Percentiles rank a stretch among this genome's conserved stretches.
These are phyloP conservation scores for Ceratocystis harringtonii DNA, from an alignment of 2,329 filamentous ascomycete species.

Conservation along the genomic window DNA sequence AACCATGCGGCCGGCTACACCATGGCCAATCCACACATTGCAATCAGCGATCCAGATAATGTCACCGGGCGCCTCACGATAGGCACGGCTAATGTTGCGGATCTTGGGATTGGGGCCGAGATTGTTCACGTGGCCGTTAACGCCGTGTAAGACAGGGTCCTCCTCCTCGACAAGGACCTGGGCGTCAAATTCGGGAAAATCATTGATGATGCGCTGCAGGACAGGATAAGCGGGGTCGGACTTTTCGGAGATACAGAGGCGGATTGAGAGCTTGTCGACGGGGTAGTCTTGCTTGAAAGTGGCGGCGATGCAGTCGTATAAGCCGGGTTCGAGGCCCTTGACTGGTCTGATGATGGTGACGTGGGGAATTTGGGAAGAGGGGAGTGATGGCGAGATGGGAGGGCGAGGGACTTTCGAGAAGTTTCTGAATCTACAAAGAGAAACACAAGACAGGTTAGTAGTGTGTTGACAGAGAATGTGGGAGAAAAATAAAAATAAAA, in stretches of 20 bases:
- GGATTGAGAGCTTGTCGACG: slow-evolving; percentile 55
- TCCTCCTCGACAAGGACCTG: slow-evolving; percentile 68
- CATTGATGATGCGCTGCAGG: slow-evolving; percentile 52
- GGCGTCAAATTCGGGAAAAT: slow-evolving; percentile 59
- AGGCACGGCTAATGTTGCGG: slow-evolving; percentile 85
- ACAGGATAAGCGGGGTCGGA: slow-evolving; percentile 64
- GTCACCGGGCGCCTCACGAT: slow-evolving; percentile 73
- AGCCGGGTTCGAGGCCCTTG: slow-evolving; percentile 75
- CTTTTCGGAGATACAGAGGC: slow-evolving; percentile 64
- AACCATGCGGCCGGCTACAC: slow-evolving; percentile 75
- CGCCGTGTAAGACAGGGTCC: slow-evolving; percentile 51
- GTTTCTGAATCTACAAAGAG: slow-evolving; percentile 31
- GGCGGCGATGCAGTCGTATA: slow-evolving; percentile 84
- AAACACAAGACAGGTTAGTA: background rate
- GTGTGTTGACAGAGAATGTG: background rate
- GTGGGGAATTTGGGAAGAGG: slow-evolving; percentile 48
- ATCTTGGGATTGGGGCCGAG: slow-evolving; percentile 98
- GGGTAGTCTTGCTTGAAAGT: slow-evolving; percentile 77
- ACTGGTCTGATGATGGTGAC: slow-evolving; percentile 86
- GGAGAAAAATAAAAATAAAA: background rate
- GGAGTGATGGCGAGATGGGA: slow-evolving; percentile 37
- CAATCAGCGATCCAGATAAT: slow-evolving; percentile 92
- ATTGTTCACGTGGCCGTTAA: slow-evolving; percentile 35
- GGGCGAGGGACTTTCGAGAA: slow-evolving; percentile 36
- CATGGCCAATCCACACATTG: slow-evolving; percentile 79